These are phyloP conservation scores for Debaryomyces nepalensis DNA, from an alignment of 1,139 yeast species.

Conservation along the genomic window DNA sequence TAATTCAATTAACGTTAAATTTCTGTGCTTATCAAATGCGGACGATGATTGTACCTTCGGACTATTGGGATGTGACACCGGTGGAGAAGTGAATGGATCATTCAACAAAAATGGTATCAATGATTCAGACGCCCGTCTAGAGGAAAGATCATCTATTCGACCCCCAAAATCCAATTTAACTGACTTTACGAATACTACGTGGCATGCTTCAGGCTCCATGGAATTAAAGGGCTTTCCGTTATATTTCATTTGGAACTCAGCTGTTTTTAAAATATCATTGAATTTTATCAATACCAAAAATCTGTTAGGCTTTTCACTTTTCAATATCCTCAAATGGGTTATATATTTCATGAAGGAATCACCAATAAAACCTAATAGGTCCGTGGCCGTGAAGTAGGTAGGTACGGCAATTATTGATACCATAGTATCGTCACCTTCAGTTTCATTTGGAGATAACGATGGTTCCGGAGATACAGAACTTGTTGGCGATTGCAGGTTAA, in stretches of 20 bases:
- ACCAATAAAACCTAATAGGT: constrained; percentile 79
- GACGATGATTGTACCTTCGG: constrained; percentile 6
- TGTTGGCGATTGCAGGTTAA: constrained; percentile 9
- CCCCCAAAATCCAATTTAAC: constrained; percentile 43
- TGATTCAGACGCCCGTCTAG: constrained; percentile 27
- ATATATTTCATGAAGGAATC: constrained; percentile 58
- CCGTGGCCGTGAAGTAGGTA: constrained; percentile 84
- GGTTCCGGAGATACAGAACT: background rate
- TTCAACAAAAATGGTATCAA: constrained; percentile 68
- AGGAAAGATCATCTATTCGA: constrained; percentile 11
- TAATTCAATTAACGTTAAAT: constrained; percentile 54
- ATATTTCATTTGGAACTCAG: constrained; percentile 63
- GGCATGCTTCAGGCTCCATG: constrained; percentile 89
- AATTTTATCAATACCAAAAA: constrained; percentile 82
- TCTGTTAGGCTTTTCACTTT: constrained; percentile 69
- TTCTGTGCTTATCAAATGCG: constrained; percentile 16
- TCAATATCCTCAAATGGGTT: constrained; percentile 73
- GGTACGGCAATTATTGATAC: constrained; percentile 86
- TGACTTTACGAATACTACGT: constrained; percentile 70
- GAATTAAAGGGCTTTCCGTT: constrained; percentile 82
- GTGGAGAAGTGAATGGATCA: constrained; percentile 68
- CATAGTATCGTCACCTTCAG: constrained; percentile 61
- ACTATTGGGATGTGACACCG: constrained; percentile 7
- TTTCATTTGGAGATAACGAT: background rate
- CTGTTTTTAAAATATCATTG: constrained; percentile 56